A percentile compares a stretch with the other conserved stretches of the same genome.
Evolutionary conservation across 495 filamentous ascomycete species (phyloP).

Genomic region (Pyrenula aspistea): DNA sequence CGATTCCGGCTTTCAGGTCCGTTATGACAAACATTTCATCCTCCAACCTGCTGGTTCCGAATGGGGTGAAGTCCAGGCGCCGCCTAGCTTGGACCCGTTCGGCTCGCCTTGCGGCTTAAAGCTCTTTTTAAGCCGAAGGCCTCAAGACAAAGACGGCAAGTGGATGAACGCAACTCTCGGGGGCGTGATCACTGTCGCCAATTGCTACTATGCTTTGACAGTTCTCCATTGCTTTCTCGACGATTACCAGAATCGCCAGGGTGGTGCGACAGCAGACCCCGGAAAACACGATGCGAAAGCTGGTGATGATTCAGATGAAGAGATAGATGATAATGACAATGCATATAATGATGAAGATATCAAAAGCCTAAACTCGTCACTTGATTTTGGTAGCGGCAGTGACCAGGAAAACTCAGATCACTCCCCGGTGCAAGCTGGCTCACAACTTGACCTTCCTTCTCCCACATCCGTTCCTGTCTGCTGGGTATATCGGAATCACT

Average conservation of each 20-base stretch:
- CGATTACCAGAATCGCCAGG: not conserved
- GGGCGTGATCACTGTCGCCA: not conserved
- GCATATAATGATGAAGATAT: not conserved
- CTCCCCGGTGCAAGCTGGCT: not conserved
- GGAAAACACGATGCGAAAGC: not conserved
- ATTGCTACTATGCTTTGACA: not conserved
- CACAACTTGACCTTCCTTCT: not conserved
- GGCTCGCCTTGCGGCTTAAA: not conserved
- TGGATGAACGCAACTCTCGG: no score
- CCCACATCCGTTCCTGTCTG: not conserved
- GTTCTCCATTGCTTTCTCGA: not conserved
- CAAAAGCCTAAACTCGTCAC: not conserved
- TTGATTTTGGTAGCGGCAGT: no score
- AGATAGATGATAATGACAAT: not conserved
- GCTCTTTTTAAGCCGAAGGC: not conserved
- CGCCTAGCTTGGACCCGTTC: not conserved
- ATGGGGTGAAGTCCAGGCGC: no score
- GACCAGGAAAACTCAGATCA: not conserved
- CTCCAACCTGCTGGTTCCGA: not conserved
- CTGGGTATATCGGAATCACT: not conserved
- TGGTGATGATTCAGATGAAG: not conserved
- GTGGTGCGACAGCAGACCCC: not conserved
- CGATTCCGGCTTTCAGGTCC: not conserved
- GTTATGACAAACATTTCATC: not conserved
- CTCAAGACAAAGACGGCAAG: no score